Conservation (phyloP, 1,139 yeast species). For the Protomyces macrosporus region DNA sequence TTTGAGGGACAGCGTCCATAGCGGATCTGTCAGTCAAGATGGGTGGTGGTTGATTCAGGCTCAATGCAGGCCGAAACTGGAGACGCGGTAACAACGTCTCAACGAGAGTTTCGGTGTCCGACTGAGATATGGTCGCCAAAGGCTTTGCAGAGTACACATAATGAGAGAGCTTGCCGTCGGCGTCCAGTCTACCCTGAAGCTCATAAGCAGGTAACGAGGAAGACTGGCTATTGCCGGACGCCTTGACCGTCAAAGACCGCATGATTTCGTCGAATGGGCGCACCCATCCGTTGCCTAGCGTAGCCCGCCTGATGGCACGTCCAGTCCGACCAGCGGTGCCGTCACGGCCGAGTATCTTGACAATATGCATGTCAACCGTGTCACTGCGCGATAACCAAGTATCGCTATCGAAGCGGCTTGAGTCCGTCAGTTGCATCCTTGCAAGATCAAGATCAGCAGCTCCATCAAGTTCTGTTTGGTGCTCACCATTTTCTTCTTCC, state of each 20-base stretch:
- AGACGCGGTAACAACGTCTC: not conserved
- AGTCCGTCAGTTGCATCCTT: too few relatives aligned
- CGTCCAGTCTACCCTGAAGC: not conserved
- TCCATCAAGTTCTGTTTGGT: too few relatives aligned
- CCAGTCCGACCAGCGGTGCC: not conserved
- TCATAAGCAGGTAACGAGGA: not conserved
- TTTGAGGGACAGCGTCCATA: too few relatives aligned
- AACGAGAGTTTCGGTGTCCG: not conserved
- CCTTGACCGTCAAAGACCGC: not conserved
- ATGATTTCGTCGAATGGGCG: not conserved
- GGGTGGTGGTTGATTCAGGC: not conserved
- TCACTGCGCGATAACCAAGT: too few relatives aligned
- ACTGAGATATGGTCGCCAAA: too few relatives aligned
- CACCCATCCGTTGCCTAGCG: not conserved
- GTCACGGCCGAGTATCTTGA: not conserved
- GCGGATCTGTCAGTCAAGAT: too few relatives aligned
- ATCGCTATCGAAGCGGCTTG: too few relatives aligned
- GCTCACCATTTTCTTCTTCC: too few relatives aligned
- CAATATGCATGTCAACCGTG: not conserved
- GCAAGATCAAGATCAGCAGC: too few relatives aligned
- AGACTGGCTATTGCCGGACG: too few relatives aligned
- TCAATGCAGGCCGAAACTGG: not conserved
- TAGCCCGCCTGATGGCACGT: not conserved
- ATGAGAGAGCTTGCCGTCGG: not conserved
- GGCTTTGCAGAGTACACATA: not conserved